These are phyloP conservation scores for Microascus cirrosus DNA, from an alignment of 2,329 filamentous ascomycete species.

Conservation along the genomic window DNA sequence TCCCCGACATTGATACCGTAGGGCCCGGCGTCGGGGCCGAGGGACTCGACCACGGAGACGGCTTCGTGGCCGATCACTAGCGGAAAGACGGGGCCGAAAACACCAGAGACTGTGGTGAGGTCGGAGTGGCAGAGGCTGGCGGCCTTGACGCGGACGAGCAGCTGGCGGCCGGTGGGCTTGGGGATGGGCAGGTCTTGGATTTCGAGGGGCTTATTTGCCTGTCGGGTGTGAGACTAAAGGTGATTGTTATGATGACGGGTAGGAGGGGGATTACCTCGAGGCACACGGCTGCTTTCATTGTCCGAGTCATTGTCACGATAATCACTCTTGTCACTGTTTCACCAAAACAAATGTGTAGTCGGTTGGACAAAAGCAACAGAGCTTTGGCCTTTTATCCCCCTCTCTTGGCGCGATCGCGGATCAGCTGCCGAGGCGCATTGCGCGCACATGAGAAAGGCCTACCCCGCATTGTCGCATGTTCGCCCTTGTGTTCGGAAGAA, in stretches of 20 bases:
- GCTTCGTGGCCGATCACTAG: constrained; percentile 16
- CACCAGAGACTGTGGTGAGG: constrained; percentile 16
- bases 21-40: constrained; percentile 71
- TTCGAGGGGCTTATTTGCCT: not conserved
- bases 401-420: too few relatives aligned
- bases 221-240: too few relatives aligned
- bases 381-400: too few relatives aligned
- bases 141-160: constrained; percentile 1
- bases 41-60: constrained; percentile 32
- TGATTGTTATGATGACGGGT: not conserved
- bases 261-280: not conserved
- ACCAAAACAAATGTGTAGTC: not conserved
- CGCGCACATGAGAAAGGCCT: too few relatives aligned
- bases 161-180: constrained; percentile 16
- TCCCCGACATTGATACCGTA: constrained; percentile 76
- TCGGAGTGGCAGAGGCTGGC: constrained; percentile 2
- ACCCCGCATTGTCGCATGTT: too few relatives aligned
- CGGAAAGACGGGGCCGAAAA: constrained; percentile 34
- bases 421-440: too few relatives aligned
- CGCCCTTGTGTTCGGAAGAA: too few relatives aligned
- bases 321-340: not conserved
- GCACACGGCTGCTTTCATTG: constrained; percentile 1
- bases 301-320: not conserved
- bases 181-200: constrained; percentile 43
- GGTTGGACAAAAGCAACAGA: too few relatives aligned